phyloP scores from a whole-genome alignment of 768 basidiomycete species.

The Plicaturopsis crispa region DNA sequence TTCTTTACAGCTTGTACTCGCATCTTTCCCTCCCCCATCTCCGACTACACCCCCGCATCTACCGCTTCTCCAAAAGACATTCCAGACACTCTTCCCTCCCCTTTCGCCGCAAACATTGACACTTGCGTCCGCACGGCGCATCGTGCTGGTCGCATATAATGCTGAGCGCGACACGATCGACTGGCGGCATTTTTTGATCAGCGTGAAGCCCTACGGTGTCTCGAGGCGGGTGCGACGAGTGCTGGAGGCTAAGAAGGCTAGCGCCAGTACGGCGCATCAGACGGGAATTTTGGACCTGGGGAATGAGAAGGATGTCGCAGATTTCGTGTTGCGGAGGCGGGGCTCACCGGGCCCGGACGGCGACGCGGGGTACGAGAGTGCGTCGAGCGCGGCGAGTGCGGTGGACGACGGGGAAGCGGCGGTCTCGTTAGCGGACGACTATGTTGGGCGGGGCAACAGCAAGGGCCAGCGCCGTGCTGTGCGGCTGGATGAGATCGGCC shows the following conservation, averaged over 20 bases:
- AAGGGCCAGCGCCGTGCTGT: slow-evolving; percentile 90
- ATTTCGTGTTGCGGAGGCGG: slow-evolving; percentile 76
- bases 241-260: slow-evolving; percentile 51
- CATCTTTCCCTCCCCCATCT: slow-evolving; percentile 72
- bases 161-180: slow-evolving; percentile 80
- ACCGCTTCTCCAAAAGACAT: slow-evolving; percentile 88
- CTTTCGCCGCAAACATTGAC: slow-evolving; percentile 75
- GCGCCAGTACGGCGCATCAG: slow-evolving; percentile 23
- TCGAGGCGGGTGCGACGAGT: slow-evolving; percentile 86
- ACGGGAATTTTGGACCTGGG: slow-evolving; percentile 67
- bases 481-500: slow-evolving; percentile 88
- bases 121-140: slow-evolving; percentile 85
- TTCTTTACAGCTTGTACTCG: slow-evolving; percentile 73
- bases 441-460: slow-evolving; percentile 91
- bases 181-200: slow-evolving; percentile 91
- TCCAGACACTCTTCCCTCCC: slow-evolving; percentile 94
- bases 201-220: slow-evolving; percentile 90
- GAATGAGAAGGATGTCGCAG: slow-evolving; percentile 90
- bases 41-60: slow-evolving; percentile 77
- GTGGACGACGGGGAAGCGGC: slow-evolving; percentile 80
- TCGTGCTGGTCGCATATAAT: slow-evolving; percentile 92
- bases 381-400: slow-evolving; percentile 73
- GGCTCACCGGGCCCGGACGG: slow-evolving; percentile 51
- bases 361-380: slow-evolving; percentile 68
- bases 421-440: slow-evolving; percentile 84